Evolutionary conservation across 2,329 filamentous ascomycete species (phyloP).

Genomic region (Claviceps sp.): DNA sequence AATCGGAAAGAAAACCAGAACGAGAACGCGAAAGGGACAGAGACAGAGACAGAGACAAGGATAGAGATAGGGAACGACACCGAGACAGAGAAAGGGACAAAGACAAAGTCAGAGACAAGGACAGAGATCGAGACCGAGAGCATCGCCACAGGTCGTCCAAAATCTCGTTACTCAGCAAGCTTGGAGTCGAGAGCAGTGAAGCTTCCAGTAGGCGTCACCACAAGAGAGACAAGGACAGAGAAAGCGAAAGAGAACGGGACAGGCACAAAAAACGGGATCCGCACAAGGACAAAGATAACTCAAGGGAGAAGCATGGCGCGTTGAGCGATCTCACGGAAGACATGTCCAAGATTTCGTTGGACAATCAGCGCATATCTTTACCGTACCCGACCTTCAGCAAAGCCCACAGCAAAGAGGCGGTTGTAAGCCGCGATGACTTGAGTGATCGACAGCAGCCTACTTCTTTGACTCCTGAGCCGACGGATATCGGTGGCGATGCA

Average conservation of each 20-base stretch:
- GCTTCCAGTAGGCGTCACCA: constrained; percentile 20
- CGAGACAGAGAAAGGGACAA: constrained; percentile 5
- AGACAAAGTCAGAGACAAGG: constrained; percentile 2
- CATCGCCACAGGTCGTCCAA: constrained; percentile 27
- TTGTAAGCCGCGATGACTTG: constrained; percentile 48
- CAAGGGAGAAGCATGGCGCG: constrained; percentile 18
- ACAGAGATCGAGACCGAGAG: constrained; percentile 19
- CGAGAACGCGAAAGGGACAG: constrained; percentile 9
- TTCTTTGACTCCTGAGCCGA: constrained; percentile 56
- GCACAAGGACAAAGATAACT: constrained; percentile 21
- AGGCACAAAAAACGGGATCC: constrained; percentile 22
- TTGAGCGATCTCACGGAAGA: constrained; percentile 38
- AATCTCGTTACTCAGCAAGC: constrained; percentile 28
- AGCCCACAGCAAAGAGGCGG: constrained; percentile 77
- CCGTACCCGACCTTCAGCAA: constrained; percentile 81
- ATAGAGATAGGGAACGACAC: constrained; percentile 13
- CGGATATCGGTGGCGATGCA: constrained; percentile 46
- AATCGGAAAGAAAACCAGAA: constrained; percentile 23
- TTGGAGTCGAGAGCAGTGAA: constrained; percentile 27
- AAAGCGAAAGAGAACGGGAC: constrained; percentile 19
- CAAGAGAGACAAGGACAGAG: constrained; percentile 16
- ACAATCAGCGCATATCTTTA: constrained; percentile 36
- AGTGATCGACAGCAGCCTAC: constrained; percentile 20
- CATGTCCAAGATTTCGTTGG: constrained; percentile 23
- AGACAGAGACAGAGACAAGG: constrained; percentile 7